Conservation (phyloP, 2,329 filamentous ascomycete genomes). For the Thelonectria olida region DNA sequence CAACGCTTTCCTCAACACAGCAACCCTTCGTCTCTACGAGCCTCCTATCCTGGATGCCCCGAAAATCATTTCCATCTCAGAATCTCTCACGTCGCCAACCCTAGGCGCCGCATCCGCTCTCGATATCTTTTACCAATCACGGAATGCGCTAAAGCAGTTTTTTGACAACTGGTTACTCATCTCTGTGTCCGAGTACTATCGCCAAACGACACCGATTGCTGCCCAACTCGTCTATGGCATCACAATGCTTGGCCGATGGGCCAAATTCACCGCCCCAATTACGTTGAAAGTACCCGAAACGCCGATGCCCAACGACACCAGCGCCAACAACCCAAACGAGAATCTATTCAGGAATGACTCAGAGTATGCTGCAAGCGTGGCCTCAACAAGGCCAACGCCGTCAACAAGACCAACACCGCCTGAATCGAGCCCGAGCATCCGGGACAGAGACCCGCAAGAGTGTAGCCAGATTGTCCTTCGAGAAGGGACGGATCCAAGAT, state of each 20-base stretch:
- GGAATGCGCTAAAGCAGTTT: constrained; percentile 56
- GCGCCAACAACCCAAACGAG: constrained; percentile 27
- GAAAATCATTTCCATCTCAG: constrained; percentile 53
- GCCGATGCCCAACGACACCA: constrained; percentile 39
- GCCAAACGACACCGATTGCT: constrained; percentile 55
- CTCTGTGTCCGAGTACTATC: constrained; percentile 53
- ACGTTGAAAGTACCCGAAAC: constrained; percentile 36
- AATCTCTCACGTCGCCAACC: constrained; percentile 51
- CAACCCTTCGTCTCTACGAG: constrained; percentile 57
- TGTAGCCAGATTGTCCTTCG: constrained; percentile 34
- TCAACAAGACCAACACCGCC: constrained; percentile 21
- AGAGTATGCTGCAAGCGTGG: constrained; percentile 24
- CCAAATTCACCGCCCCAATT: constrained; percentile 54
- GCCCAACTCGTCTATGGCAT: constrained; percentile 60
- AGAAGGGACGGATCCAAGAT: constrained; percentile 47
- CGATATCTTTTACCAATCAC: constrained; percentile 60
- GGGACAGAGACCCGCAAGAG: constrained; percentile 22
- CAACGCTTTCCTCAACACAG: constrained; percentile 51
- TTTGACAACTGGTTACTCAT: constrained; percentile 60
- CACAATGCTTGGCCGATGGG: constrained; percentile 61
- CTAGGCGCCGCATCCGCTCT: constrained; percentile 53
- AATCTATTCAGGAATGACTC: constrained; percentile 38
- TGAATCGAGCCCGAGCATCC: constrained; percentile 16
- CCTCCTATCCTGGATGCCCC: constrained; percentile 54
- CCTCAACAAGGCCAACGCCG: constrained; percentile 16